Evolutionary conservation across 257 asterid species (phyloP).

Genomic region (Voacanga thouarsii): DNA sequence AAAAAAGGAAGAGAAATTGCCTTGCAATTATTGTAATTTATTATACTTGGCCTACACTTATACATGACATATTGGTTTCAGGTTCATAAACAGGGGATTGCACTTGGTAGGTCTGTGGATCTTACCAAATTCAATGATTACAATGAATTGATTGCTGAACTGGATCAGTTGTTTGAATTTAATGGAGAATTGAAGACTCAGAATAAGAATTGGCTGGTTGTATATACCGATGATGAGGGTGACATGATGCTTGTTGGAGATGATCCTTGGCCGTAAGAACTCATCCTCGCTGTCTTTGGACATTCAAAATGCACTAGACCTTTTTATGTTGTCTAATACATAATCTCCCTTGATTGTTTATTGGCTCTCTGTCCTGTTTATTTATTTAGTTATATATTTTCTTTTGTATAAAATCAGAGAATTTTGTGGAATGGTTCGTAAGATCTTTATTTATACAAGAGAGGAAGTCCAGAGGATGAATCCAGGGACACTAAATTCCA

Average conservation of each 20-base stretch:
- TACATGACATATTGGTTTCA: constrained; percentile 23
- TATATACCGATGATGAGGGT: constrained; percentile 93
- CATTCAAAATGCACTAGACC: neutral
- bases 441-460: constrained; percentile 73
- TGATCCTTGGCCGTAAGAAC: constrained; percentile 97
- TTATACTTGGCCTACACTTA: neutral
- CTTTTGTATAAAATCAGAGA: constrained; percentile 46
- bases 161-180: constrained; percentile 79
- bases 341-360: neutral
- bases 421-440: constrained; percentile 85
- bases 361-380: constrained; percentile 6
- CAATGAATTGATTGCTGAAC: constrained; percentile 62
- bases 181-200: constrained; percentile 69
- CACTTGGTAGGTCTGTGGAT: constrained; percentile 97
- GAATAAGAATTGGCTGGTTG: constrained; percentile 83
- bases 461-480: constrained; percentile 86
- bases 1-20: neutral
- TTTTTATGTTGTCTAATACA: neutral
- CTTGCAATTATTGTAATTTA: neutral
- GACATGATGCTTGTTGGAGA: constrained; percentile 99
- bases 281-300: neutral
- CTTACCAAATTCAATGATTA: constrained; percentile 79
- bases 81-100: constrained; percentile 96
- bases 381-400: neutral
- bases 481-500: constrained; percentile 64